These are phyloP conservation scores for Saxophila tyrrhenica DNA, from an alignment of 495 filamentous ascomycete species.

Conservation along the genomic window DNA sequence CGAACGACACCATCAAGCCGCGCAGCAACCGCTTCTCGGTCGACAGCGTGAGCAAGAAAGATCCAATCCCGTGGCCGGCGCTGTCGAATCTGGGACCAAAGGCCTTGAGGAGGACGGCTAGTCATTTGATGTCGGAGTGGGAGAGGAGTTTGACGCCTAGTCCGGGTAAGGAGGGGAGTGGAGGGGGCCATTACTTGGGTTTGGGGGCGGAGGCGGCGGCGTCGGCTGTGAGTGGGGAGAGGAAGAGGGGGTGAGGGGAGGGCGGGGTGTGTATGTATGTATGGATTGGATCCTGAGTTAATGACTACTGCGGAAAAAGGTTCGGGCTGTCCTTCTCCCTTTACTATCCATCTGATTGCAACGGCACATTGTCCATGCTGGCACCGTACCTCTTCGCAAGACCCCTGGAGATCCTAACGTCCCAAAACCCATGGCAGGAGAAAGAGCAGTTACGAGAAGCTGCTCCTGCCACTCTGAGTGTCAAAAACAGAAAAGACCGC, in stretches of 20 bases:
- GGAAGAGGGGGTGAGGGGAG: not conserved
- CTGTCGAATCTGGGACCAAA: conserved; percentile 53
- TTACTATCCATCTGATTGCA: too few species aligned
- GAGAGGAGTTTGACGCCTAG: conserved; percentile 40
- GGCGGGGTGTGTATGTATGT: not conserved
- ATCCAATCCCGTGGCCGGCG: conserved; percentile 58
- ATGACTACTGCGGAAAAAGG: too few species aligned
- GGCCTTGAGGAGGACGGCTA: conserved; percentile 58
- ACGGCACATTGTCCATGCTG: too few species aligned
- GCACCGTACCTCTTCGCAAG: too few species aligned
- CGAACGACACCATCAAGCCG: conserved; percentile 9
- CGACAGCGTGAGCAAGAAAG: conserved; percentile 29
- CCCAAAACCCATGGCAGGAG: too few species aligned
- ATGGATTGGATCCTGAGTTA: too few species aligned
- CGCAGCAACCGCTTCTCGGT: conserved; percentile 7
- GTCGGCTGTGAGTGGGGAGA: not conserved
- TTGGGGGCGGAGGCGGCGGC: not conserved
- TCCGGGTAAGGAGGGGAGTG: conserved; percentile 10
- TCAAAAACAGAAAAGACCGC: too few species aligned
- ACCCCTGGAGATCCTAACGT: too few species aligned
- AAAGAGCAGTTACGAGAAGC: too few species aligned
- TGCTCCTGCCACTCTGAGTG: too few species aligned
- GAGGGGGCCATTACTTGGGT: conserved; percentile 4
- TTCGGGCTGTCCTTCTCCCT: too few species aligned
- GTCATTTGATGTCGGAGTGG: conserved; percentile 69